Evolutionary conservation across 208 protist genomes (phyloP), one percentile per base, ranked within the genome.

Genomic region (Leishmania arabica): DNA sequence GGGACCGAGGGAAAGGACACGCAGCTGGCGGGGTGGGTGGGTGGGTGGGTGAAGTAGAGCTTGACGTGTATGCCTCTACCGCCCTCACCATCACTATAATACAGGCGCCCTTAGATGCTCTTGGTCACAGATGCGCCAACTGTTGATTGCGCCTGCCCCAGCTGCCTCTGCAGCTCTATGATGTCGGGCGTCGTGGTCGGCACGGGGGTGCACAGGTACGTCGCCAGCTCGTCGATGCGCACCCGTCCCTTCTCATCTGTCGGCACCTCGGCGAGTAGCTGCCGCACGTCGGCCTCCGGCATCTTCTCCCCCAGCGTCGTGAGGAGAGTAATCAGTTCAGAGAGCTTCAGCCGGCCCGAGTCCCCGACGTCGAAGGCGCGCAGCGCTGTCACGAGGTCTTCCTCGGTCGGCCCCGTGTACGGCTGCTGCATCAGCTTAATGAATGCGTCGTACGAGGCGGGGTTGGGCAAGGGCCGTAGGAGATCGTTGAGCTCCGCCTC

Each of bases 251-350:
- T 91, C 42, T 92, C 91, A 76, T 96, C 92, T 5, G 88, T 92
- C 17, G 76, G 85, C 51, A 96, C 92, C 80, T 95, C 92, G n/a
- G 92, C 81, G 54, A 98, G 72, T 11, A 98, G 84, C 83, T 97
- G 92, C 47, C 89, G 86, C 82, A 98, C 95, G 69, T 98, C 95
- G 2, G 81, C 60, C 81, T 97, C 93, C 17, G 90, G 86, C 92
- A 98, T 98, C 80, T 97, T 97, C 85, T 98, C 95, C 0, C 95
- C 95, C 21, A 98, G 89, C 21, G 95, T 94, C 11, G 91, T 93
- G 27, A 98, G 87, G 49, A 98, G 86, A 8, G 92, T 96, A 75
- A 95, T 90, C 47, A 98, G 89, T 78, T 98, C 95, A 6, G 90
- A 88, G 17, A 96, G 85, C 64, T 91, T 88, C 64, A 98, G 81